A percentile compares a stretch with the other conserved stretches of the same genome.
These are phyloP conservation scores for Aspergillus biplanus DNA, from an alignment of 495 filamentous ascomycete genomes.

Conservation along the genomic window DNA sequence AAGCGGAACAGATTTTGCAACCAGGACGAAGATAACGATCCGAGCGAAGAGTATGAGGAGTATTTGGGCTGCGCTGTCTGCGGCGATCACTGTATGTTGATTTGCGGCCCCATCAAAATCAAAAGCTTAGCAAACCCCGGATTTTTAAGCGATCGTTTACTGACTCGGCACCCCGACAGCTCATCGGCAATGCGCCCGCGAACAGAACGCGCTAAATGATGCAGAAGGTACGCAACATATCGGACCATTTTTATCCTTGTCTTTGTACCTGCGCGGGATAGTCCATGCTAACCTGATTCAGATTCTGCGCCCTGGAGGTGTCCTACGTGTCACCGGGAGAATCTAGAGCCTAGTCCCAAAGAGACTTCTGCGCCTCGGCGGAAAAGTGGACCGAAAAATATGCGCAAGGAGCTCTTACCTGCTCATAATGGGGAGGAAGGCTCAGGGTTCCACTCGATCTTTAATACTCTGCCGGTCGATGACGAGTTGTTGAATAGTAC, in stretches of 20 bases:
- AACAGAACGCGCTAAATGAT: slow-evolving; percentile 69
- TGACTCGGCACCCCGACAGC: slow-evolving; percentile 54
- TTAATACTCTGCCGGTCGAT: slow-evolving; percentile 73
- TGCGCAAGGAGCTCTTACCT: slow-evolving; percentile 77
- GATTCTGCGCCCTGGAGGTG: slow-evolving; percentile 74
- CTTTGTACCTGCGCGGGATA: neutral
- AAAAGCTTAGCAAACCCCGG: slow-evolving; percentile 30
- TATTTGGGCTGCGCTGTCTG: slow-evolving; percentile 80
- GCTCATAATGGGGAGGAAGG: slow-evolving; percentile 68
- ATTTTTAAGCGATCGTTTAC: slow-evolving; percentile 34
- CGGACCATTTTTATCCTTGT: slow-evolving; percentile 14
- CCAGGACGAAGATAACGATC: slow-evolving; percentile 83
- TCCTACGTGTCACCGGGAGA: slow-evolving; percentile 71
- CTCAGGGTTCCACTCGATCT: slow-evolving; percentile 83
- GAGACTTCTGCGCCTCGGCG: slow-evolving; percentile 46
- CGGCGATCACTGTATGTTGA: slow-evolving; percentile 82
- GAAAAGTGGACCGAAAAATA: slow-evolving; percentile 52
- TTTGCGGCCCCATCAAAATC: slow-evolving; percentile 30
- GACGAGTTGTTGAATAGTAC: slow-evolving; percentile 87
- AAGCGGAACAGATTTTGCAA: slow-evolving; percentile 66
- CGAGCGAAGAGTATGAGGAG: slow-evolving; percentile 84
- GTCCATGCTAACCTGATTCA: slow-evolving; percentile 30
- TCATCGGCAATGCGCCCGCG: slow-evolving; percentile 91
- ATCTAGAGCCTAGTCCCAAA: slow-evolving; percentile 53
- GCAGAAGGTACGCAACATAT: slow-evolving; percentile 60